Conservation (phyloP, 2,329 filamentous ascomycete species). For the Penicillium sp. region DNA sequence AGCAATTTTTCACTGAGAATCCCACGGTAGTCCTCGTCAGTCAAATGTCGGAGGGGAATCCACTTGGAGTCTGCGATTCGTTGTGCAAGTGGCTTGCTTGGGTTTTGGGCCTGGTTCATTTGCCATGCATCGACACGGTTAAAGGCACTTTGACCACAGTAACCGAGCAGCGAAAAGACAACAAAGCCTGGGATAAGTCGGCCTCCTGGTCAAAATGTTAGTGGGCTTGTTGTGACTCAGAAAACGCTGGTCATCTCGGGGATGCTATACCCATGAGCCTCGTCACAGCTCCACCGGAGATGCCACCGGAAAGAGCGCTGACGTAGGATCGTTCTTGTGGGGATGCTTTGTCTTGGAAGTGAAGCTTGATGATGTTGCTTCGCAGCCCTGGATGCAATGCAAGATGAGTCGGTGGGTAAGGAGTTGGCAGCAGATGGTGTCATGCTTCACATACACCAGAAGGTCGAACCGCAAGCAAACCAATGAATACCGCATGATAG, state of each 20-base stretch:
- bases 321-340: slow-evolving; percentile 61
- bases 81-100: slow-evolving; percentile 46
- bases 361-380: slow-evolving; percentile 47
- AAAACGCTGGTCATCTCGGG: neutral
- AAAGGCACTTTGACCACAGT: slow-evolving; percentile 55
- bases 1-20: slow-evolving; percentile 70
- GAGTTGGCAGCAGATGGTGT: slow-evolving; percentile 1
- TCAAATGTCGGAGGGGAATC: slow-evolving; percentile 68
- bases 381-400: slow-evolving; percentile 34
- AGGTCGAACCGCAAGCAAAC: slow-evolving; percentile 73
- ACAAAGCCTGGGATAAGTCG: slow-evolving; percentile 58
- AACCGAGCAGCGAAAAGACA: slow-evolving; percentile 59
- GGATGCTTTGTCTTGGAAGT: slow-evolving; percentile 53
- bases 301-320: slow-evolving; percentile 67
- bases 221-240: neutral
- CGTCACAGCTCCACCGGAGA: slow-evolving; percentile 60
- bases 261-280: slow-evolving; percentile 50
- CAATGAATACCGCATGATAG: slow-evolving; percentile 73
- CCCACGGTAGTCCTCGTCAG: slow-evolving; percentile 68
- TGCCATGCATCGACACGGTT: slow-evolving; percentile 52
- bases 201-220: slow-evolving; percentile 48
- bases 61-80: slow-evolving; percentile 61
- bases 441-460: slow-evolving; percentile 61
- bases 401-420: slow-evolving; percentile 6
- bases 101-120: slow-evolving; percentile 36